Percentiles rank a stretch among this genome's conserved stretches.
Conservation (phyloP, 1,139 yeast genomes). For the Yarrowia galli region DNA sequence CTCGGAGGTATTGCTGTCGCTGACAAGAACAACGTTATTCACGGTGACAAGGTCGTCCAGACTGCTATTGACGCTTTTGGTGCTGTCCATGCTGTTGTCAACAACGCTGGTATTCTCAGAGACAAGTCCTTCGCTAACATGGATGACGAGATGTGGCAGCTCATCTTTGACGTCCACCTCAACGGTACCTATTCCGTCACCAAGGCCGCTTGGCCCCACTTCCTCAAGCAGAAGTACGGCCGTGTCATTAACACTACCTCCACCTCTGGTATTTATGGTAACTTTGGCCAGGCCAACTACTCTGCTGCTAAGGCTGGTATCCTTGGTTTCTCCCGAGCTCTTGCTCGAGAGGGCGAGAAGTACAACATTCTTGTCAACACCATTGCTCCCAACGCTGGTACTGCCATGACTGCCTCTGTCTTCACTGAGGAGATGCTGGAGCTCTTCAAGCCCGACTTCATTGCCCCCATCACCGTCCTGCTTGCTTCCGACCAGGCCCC, state of each 20-base stretch:
- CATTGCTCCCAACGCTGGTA: constrained; percentile 97
- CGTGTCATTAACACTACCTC: constrained; percentile 88
- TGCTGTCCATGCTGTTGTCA: constrained; percentile 81
- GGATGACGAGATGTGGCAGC: constrained; percentile 84
- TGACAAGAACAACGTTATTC: constrained; percentile 83
- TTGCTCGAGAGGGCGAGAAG: constrained; percentile 90
- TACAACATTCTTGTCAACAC: constrained; percentile 76
- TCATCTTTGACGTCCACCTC: constrained; percentile 82
- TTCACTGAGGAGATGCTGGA: constrained; percentile 81
- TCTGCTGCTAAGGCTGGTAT: constrained; percentile 93
- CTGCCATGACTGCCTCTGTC: constrained; percentile 92
- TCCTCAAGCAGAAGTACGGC: constrained; percentile 79
- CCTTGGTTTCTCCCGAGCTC: constrained; percentile 80
- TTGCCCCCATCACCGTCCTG: constrained; percentile 86
- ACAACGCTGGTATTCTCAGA: constrained; percentile 94
- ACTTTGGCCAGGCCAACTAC: constrained; percentile 97
- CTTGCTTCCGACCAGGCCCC: constrained; percentile 78
- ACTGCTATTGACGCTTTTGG: constrained; percentile 83
- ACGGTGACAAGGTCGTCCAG: constrained; percentile 77
- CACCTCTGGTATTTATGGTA: constrained; percentile 96
- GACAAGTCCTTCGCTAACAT: constrained; percentile 89
- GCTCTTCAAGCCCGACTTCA: constrained; percentile 85
- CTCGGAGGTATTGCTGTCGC: constrained; percentile 87
- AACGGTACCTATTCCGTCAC: constrained; percentile 82
- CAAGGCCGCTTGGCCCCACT: constrained; percentile 93